A percentile compares a stretch with the other conserved stretches of the same genome.
These are phyloP conservation scores for Stephania yunnanensis DNA, from an alignment of 164 flowering plant genomes.

Conservation along the genomic window DNA sequence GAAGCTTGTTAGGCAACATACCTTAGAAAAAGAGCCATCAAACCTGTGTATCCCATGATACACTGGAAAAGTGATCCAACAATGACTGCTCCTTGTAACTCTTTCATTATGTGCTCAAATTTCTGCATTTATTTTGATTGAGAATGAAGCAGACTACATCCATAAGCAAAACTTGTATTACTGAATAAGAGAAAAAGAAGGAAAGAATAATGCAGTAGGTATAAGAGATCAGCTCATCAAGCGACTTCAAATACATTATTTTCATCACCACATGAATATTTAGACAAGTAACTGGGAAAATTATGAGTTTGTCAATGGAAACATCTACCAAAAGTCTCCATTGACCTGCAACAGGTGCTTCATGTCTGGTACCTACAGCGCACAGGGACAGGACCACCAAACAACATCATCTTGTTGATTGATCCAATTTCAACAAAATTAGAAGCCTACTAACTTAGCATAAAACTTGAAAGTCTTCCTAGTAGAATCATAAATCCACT, in stretches of 20 bases:
- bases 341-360: not conserved
- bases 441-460: no score
- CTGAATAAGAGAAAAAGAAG: not conserved
- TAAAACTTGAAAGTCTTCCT: no score
- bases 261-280: not conserved
- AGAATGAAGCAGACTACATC: not conserved
- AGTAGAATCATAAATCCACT: no score
- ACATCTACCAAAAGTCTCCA: not conserved
- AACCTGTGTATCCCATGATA: constrained; percentile 72
- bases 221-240: not conserved
- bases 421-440: not conserved
- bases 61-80: constrained; percentile 81
- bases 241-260: not conserved
- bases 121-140: constrained; percentile 43
- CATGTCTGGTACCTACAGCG: not conserved
- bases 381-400: not conserved
- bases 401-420: not conserved
- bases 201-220: not conserved
- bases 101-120: constrained; percentile 86
- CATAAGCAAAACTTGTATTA: not conserved
- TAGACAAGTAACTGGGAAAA: not conserved
- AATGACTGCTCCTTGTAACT: constrained; percentile 89
- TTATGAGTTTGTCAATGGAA: not conserved
- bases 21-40: constrained; percentile 80
- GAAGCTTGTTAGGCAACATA: constrained; percentile 18